Conservation (phyloP, 192 early-diverging fungal genomes). For the Umbelopsis sp. region DNA sequence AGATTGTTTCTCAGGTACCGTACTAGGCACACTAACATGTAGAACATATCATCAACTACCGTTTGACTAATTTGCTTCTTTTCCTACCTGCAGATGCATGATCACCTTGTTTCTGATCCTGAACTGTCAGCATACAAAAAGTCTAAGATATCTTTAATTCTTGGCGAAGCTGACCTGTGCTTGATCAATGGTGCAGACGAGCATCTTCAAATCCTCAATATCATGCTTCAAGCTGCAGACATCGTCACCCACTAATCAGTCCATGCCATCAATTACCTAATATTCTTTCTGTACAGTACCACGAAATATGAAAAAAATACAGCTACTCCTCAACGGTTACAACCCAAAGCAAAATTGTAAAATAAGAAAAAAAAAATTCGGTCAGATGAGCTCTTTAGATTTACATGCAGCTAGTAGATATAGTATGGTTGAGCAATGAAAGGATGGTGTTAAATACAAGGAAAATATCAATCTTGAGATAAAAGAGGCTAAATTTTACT, state of each 20-base stretch:
- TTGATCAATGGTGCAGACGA: constrained; percentile 91
- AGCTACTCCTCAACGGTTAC: background rate
- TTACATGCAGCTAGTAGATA: too few relatives aligned
- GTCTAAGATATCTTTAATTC: constrained; percentile 62
- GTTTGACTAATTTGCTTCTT: background rate
- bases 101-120: constrained; percentile 61
- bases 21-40: too few relatives aligned
- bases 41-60: background rate
- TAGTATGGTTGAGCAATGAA: too few relatives aligned
- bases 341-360: background rate
- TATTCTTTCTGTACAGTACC: constrained; percentile 13
- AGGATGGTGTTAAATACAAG: too few relatives aligned
- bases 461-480: too few relatives aligned
- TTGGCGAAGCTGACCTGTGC: constrained; percentile 73
- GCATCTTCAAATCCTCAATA: constrained; percentile 77
- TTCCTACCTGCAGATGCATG: constrained; percentile 56
- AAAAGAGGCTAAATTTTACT: too few relatives aligned
- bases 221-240: constrained; percentile 56
- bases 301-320: background rate
- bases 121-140: constrained; percentile 72
- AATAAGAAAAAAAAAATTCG: too few relatives aligned
- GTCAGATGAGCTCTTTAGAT: too few relatives aligned
- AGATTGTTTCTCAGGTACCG: constrained; percentile 71
- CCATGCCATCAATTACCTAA: background rate
- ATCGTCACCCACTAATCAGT: constrained; percentile 31